A percentile compares a stretch with the other conserved stretches of the same genome.
These are phyloP conservation scores for Clarireedia monteithiana DNA, from an alignment of 2,329 filamentous ascomycete species.

Conservation along the genomic window DNA sequence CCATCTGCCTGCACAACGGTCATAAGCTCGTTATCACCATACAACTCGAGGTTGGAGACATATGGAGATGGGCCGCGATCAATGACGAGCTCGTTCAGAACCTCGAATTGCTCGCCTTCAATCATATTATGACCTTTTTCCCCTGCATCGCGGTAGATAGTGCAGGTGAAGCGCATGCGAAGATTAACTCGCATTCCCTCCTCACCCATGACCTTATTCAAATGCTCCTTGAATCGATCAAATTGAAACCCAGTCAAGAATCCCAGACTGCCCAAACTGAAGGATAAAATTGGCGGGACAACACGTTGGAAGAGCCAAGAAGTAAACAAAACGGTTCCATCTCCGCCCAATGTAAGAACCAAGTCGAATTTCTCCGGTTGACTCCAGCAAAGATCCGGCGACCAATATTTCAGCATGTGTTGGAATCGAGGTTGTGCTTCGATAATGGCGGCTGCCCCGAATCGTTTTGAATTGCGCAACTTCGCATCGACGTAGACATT, in stretches of 20 bases:
- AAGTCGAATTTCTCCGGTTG: constrained; percentile 93
- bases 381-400: constrained; percentile 89
- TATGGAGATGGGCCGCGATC: constrained; percentile 95
- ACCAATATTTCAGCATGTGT: constrained; percentile 90
- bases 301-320: constrained; percentile 89
- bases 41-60: constrained; percentile 92
- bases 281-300: constrained; percentile 77
- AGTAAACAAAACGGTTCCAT: constrained; percentile 81
- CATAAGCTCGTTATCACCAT: constrained; percentile 88
- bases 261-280: constrained; percentile 77
- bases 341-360: constrained; percentile 79
- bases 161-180: constrained; percentile 98
- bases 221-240: constrained; percentile 75
- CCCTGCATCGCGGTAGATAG: constrained; percentile 73
- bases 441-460: constrained; percentile 66
- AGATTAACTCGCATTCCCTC: constrained; percentile 95
- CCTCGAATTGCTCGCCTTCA: constrained; percentile 93
- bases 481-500: constrained; percentile 99
- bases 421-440: constrained; percentile 68
- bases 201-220: constrained; percentile 87
- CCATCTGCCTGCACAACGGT: constrained; percentile 96
- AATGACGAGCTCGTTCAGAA: constrained; percentile 96
- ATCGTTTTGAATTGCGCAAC: constrained; percentile 78
- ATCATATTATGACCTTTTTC: constrained; percentile 56
- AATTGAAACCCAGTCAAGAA: constrained; percentile 88